Evolutionary conservation across 169 alveolate genomes (phyloP).

Genomic region (Plasmodium sp.): DNA sequence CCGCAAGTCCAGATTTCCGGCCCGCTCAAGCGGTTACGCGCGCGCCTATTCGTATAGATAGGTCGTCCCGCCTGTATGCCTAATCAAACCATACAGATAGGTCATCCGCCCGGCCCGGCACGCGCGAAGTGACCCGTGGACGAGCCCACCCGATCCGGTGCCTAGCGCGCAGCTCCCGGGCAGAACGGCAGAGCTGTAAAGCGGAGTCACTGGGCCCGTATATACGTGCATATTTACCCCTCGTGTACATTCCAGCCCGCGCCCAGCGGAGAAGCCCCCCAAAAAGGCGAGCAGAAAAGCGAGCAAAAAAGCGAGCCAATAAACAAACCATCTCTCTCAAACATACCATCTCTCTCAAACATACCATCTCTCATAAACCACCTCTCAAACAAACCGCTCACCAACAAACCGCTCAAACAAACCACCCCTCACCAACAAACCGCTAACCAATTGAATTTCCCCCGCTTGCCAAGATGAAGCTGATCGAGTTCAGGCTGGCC

Average conservation of each 20-base stretch:
- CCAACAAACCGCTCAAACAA: neutral
- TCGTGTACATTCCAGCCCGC: neutral
- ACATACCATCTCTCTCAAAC: neutral
- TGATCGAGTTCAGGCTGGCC: conserved; percentile 76
- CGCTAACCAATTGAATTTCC: too few relatives aligned
- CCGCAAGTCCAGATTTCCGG: neutral
- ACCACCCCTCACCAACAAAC: neutral
- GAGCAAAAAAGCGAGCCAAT: neutral
- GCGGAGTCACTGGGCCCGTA: neutral
- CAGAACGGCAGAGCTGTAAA: neutral
- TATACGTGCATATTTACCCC: neutral
- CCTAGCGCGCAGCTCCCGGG: neutral
- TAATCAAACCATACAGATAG: neutral
- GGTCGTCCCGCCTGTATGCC: neutral
- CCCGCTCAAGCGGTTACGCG: neutral
- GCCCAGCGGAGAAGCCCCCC: neutral
- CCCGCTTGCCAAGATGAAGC: conserved; percentile 14
- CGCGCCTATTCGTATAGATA: neutral
- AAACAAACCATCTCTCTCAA: neutral
- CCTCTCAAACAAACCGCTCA: neutral
- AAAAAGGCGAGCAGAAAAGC: neutral
- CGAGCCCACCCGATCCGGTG: neutral
- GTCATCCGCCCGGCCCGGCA: neutral
- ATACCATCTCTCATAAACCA: neutral
- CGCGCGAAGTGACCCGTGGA: neutral